Evolutionary conservation across 2,329 filamentous ascomycete genomes (phyloP), one percentile per base, ranked within the genome.

Genomic region (Aureobasidium leucospermi): DNA sequence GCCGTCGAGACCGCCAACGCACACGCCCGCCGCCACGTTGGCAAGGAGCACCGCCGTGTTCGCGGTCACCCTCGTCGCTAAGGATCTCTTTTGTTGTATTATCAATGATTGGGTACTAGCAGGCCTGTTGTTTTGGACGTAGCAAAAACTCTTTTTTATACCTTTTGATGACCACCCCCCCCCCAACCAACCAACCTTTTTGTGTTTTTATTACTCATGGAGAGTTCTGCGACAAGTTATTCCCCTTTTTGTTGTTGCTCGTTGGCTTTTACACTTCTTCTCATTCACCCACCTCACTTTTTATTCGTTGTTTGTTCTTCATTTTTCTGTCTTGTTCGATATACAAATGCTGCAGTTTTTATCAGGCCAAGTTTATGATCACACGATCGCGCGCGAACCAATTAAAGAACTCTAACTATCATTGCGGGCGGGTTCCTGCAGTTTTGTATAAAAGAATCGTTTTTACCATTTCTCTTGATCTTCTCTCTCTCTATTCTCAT

Each of bases 1-100:
- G 64, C 68, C 3, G 63, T 67, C 1, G 63, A 65, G 23, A 64
- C 61, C 19, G 60, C 59, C 23, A 29, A 52, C 45, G 31, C 34
- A 36, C 64, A 65, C 60, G 65, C 60, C 59, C 67, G 63, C 45
- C 65, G 67, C 46, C 71, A 71, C 63, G 42, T 64, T 34, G 28
- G 45, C 45, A 43, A 60, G 56, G 59, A 65, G 64, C 70, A 70
- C 65, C 66, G 65, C 32, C 63, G 65, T 56, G 65, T 68, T 59
- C 69, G 62, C 51, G 57, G 60, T 46, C 59, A 67, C 63, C 67
- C 66, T 63, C 68, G 68, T 31, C 69, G 70, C 62, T 56, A 49
- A 56, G 45, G 23, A 48, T 48, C 32, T 16, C 8, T 5, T 29
- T 39, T 36, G 52, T 23, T 47, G 42, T 36, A 36, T 38, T 34